Percentiles rank a stretch among this genome's conserved stretches.
phyloP scores from a whole-genome alignment of 169 alveolate genomes.

The Sarcocystis neurona region DNA sequence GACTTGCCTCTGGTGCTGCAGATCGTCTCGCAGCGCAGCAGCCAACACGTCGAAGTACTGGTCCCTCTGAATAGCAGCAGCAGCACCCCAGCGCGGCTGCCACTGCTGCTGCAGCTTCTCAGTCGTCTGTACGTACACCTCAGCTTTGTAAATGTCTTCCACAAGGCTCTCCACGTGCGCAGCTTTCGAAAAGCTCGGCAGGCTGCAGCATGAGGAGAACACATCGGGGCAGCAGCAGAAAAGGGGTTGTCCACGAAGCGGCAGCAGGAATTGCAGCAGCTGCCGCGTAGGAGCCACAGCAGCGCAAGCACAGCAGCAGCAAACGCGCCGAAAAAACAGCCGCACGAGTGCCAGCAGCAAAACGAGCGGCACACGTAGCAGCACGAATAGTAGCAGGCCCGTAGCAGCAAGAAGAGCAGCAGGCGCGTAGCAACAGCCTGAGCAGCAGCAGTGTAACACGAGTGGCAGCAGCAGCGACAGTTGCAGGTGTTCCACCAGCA shows the following conservation, averaged over 20 bases:
- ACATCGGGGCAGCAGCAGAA: too few species aligned
- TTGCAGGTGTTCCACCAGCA: too few species aligned
- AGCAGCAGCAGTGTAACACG: too few species aligned
- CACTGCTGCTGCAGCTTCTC: slow-evolving; percentile 42
- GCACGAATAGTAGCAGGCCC: too few species aligned
- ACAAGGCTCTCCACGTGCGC: slow-evolving; percentile 32
- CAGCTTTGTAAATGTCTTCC: slow-evolving; percentile 62
- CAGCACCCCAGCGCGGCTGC: slow-evolving; percentile 36
- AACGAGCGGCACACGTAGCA: too few species aligned
- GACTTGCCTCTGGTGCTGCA: slow-evolving; percentile 66
- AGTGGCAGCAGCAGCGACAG: too few species aligned
- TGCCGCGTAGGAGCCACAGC: background rate
- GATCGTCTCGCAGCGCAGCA: slow-evolving; percentile 62
- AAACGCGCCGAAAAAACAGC: too few species aligned
- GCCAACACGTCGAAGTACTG: slow-evolving; percentile 59
- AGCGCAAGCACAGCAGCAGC: background rate
- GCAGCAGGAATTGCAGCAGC: background rate
- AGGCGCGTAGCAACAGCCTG: too few species aligned
- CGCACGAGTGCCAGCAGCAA: too few species aligned
- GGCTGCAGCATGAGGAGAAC: too few species aligned
- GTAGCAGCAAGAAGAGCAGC: too few species aligned
- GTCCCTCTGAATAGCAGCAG: slow-evolving; percentile 31
- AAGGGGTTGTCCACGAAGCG: background rate
- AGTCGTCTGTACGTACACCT: slow-evolving; percentile 48
- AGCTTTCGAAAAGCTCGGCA: slow-evolving; percentile 48